phyloP scores from a whole-genome alignment of 805 yeast species.

The Metschnikowia bowlesiae region DNA sequence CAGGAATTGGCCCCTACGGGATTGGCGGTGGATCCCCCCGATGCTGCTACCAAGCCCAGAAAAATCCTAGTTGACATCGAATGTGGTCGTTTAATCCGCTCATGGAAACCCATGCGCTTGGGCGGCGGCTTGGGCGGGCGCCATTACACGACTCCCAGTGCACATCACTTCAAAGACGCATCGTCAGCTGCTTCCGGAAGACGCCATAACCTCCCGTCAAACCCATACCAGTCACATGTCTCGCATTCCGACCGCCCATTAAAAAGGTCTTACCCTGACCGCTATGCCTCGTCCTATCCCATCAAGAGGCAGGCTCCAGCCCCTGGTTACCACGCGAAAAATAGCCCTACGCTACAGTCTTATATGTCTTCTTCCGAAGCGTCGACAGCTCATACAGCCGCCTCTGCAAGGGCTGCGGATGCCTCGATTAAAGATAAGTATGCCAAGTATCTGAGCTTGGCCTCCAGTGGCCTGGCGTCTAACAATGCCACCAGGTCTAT shows the following conservation, averaged over 20 bases:
- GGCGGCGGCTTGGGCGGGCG: constrained; percentile 96
- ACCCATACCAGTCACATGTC: constrained; percentile 13
- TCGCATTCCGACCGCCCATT: constrained; percentile 4
- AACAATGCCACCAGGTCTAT: constrained; percentile 9
- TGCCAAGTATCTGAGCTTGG: constrained; percentile 19
- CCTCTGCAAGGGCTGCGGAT: constrained; percentile 9
- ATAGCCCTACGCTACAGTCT: background rate
- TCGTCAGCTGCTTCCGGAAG: constrained; percentile 36
- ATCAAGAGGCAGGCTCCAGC: constrained; percentile 10
- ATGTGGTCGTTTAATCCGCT: constrained; percentile 59
- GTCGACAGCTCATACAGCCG: background rate
- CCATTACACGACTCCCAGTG: constrained; percentile 45
- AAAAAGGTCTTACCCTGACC: constrained; percentile 13
- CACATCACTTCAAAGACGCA: constrained; percentile 21
- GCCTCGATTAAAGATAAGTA: constrained; percentile 22
- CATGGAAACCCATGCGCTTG: constrained; percentile 68
- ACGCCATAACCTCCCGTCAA: constrained; percentile 13
- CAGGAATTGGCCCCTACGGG: constrained; percentile 50
- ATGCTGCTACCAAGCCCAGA: constrained; percentile 42
- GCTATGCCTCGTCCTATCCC: constrained; percentile 6
- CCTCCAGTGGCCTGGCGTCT: background rate
- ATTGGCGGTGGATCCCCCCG: constrained; percentile 20
- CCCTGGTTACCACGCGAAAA: background rate
- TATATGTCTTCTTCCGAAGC: background rate
- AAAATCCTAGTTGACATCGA: constrained; percentile 67